Base-by-base conservation (phyloP, 176 grass and related monocot genomes). In the Oryza nivara region DNA sequence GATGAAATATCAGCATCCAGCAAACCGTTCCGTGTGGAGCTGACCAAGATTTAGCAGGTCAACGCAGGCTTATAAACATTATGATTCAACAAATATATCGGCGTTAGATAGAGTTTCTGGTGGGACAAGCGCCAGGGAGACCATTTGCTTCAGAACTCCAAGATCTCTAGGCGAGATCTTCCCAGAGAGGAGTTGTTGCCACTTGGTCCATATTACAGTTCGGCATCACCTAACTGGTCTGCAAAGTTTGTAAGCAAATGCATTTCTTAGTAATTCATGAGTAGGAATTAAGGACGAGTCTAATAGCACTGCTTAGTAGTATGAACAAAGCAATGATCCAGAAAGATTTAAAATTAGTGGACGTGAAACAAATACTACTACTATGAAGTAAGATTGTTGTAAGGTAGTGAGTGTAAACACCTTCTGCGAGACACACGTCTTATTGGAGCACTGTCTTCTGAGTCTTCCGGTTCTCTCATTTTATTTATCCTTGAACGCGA, bases 391-490 rank as follows among this genome's bases (percentile, higher is more conserved):
- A 66, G 19, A 63, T 15, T 77, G 13, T 6, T 23, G 14, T 13
- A 67, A 10, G 56, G 40, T 3, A 16, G 65, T 26, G 14, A 61
- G 14, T 22, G 15, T 48, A 48, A 47, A 7, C 65, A 95, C 93
- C 90, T 95, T 90, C 85, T 82, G 19, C 90, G 89, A 40, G 80
- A 63, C 12, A 48, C 68, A 58, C 71, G 85, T 76, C 90, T 84
- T 34, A 58, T 26, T 25, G 81, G 32, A 88, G 20, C 84, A 79
- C 79, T 86, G 63, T 88, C 85, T 72, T 83, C 78, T 2, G 79
- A 58, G 79, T 81, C 93, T 51, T 83, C 76, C 9, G 90, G 86
- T 58, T 61, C 79, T 38, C 56, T 84, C 40, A 26, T 78, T 25
- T 79, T 92, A 76, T 88, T 92, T 19, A 22, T 16, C 63, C 58